phyloP scores from a whole-genome alignment of 257 asterid species.

The Nyctanthes arbortristis region DNA sequence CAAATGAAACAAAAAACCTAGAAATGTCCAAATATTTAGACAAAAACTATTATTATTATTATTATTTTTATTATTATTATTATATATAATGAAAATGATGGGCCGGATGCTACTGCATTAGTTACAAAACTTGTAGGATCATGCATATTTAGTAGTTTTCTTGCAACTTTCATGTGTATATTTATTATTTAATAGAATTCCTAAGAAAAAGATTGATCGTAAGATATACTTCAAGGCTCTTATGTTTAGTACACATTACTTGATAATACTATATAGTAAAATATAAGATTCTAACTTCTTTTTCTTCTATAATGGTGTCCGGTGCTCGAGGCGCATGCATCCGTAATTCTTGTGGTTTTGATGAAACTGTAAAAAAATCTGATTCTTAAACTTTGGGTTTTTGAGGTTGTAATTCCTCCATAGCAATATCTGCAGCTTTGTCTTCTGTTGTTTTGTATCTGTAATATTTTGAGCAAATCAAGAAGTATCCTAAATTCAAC shows the following conservation, averaged over 20 bases:
- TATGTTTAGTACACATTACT: too few relatives aligned
- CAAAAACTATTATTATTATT: too few relatives aligned
- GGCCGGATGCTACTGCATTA: too few relatives aligned
- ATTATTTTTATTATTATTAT: too few relatives aligned
- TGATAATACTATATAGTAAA: neutral
- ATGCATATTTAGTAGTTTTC: neutral
- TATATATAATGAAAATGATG: too few relatives aligned
- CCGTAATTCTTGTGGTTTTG: neutral
- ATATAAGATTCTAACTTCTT: neutral
- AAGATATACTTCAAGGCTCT: too few relatives aligned
- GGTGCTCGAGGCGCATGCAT: too few relatives aligned
- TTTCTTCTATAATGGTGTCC: neutral
- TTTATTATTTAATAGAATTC: neutral
- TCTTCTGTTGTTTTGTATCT: conserved; percentile 26
- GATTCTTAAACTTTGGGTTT: neutral
- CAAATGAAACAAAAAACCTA: too few relatives aligned
- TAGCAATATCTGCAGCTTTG: neutral
- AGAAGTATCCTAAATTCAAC: conserved; percentile 29
- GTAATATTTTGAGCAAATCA: conserved; percentile 35
- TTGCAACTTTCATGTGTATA: neutral
- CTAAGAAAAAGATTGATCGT: neutral
- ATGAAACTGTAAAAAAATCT: neutral
- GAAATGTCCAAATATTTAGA: too few relatives aligned
- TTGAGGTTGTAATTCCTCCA: conserved; percentile 2
- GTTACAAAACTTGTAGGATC: too few relatives aligned